Conservation (phyloP, 352 stramenopile genomes). For the Phytopythium sindhum region DNA sequence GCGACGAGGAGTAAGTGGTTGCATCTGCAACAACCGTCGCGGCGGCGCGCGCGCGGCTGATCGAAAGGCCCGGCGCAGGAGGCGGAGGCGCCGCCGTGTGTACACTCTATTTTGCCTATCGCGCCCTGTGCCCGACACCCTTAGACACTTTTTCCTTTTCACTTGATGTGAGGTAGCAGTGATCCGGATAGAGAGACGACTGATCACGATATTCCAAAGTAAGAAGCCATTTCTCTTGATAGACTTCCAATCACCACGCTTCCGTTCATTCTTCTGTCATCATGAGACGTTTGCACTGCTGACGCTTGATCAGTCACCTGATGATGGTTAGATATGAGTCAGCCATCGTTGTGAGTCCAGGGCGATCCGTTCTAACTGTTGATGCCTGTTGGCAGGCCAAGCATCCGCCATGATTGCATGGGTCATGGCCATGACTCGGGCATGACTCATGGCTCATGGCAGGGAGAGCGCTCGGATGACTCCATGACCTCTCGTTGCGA, state of each 20-base stretch:
- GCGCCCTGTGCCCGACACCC: not conserved
- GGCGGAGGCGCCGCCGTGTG: not conserved
- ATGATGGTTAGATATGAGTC: no score
- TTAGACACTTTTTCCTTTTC: not conserved
- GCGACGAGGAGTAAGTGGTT: slow-evolving; percentile 55
- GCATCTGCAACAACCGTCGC: not conserved
- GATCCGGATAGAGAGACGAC: slow-evolving; percentile 1
- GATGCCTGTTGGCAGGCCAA: no score
- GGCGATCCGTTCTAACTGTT: no score
- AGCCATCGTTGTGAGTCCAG: no score
- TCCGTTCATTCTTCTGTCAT: not conserved
- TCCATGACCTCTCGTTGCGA: no score
- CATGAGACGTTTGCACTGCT: not conserved
- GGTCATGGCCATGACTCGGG: no score
- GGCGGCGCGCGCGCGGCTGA: not conserved
- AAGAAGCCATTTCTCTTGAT: slow-evolving; percentile 1
- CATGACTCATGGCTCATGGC: no score
- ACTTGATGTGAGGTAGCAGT: slow-evolving; percentile 4
- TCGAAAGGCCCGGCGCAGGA: not conserved
- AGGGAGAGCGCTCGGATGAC: no score
- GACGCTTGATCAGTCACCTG: no score
- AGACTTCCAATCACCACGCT: not conserved
- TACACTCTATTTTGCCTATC: slow-evolving; percentile 4
- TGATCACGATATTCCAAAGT: slow-evolving; percentile 2
- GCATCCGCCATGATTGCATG: no score